Percentiles rank a stretch among this genome's conserved stretches.
phyloP scores from a whole-genome alignment of 1,284 basidiomycete genomes.

The Lentinula novae-zelandiae region DNA sequence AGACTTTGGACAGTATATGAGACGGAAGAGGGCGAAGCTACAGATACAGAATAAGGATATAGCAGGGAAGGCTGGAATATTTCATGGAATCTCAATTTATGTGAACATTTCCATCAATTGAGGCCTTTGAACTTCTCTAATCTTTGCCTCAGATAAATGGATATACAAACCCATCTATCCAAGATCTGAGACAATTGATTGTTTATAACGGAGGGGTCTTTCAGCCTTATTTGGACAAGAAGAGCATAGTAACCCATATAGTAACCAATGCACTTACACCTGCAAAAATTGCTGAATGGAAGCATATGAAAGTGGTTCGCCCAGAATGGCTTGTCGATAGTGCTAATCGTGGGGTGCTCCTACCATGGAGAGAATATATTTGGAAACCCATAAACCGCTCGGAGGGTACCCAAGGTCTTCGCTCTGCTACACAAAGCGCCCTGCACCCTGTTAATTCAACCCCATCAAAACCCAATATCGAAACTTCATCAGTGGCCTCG shows the following conservation, averaged over 20 bases:
- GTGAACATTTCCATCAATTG: conserved; percentile 40
- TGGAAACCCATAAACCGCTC: conserved; percentile 46
- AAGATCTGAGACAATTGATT: conserved; percentile 80
- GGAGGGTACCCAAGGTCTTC: conserved; percentile 47
- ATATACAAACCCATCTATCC: conserved; percentile 84
- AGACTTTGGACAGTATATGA: conserved; percentile 84
- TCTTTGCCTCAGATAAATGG: conserved; percentile 72
- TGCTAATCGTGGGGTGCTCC: conserved; percentile 57
- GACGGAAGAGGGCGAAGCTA: conserved; percentile 85
- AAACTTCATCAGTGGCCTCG: not conserved
- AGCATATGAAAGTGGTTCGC: conserved; percentile 82
- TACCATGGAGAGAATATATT: conserved; percentile 73
- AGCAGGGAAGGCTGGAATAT: conserved; percentile 50
- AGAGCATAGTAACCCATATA: conserved; percentile 79
- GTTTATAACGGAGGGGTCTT: conserved; percentile 82
- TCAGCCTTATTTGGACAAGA: conserved; percentile 82
- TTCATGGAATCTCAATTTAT: conserved; percentile 75
- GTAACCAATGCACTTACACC: conserved; percentile 89
- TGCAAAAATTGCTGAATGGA: conserved; percentile 85
- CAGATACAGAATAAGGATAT: conserved; percentile 80
- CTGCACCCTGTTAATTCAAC: conserved; percentile 19
- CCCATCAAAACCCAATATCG: not conserved
- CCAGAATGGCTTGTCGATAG: conserved; percentile 89
- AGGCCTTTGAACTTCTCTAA: not conserved
- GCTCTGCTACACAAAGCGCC: conserved; percentile 29